These are phyloP conservation scores for Nicotiana tabacum DNA, from an alignment of 257 asterid species.

Conservation along the genomic window DNA sequence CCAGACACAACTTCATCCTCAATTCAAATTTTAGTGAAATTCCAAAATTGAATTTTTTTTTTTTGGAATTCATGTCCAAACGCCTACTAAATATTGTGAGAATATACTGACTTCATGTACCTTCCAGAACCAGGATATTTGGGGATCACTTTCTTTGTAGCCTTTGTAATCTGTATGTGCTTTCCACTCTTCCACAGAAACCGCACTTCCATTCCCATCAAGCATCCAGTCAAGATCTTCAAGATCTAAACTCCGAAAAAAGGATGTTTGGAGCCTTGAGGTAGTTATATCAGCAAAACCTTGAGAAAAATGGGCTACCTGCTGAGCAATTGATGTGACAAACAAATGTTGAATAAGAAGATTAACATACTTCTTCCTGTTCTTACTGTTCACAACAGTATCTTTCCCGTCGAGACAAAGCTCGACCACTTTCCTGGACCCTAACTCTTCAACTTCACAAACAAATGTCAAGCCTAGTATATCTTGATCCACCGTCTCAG, in stretches of 20 bases:
- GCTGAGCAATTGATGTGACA: conserved; percentile 51
- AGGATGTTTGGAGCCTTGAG: conserved; percentile 30
- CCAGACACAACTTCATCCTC: too few species aligned
- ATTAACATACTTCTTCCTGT: conserved; percentile 58
- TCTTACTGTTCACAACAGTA: conserved; percentile 57
- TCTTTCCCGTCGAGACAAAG: conserved; percentile 57
- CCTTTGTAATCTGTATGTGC: not conserved
- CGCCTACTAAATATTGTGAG: not conserved
- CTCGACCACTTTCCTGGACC: conserved; percentile 58
- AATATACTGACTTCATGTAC: conserved; percentile 26
- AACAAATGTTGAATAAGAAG: conserved; percentile 21
- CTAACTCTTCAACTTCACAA: conserved; percentile 13
- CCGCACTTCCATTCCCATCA: conserved; percentile 11
- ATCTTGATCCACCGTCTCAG: conserved; percentile 69
- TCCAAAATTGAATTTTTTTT: too few species aligned
- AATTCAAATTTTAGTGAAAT: too few species aligned
- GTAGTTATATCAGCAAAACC: conserved; percentile 58
- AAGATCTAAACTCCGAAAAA: conserved; percentile 56
- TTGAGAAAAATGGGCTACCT: conserved; percentile 43
- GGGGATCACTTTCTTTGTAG: not conserved
- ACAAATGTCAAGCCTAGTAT: conserved; percentile 25
- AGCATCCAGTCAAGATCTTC: conserved; percentile 80
- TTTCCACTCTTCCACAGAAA: not conserved
- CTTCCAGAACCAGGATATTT: conserved; percentile 85
- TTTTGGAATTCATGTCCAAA: too few species aligned